Evolutionary conservation across 345 rosid species (phyloP), one percentile per base, ranked within the genome.

Genomic region (Noccaea caerulescens): DNA sequence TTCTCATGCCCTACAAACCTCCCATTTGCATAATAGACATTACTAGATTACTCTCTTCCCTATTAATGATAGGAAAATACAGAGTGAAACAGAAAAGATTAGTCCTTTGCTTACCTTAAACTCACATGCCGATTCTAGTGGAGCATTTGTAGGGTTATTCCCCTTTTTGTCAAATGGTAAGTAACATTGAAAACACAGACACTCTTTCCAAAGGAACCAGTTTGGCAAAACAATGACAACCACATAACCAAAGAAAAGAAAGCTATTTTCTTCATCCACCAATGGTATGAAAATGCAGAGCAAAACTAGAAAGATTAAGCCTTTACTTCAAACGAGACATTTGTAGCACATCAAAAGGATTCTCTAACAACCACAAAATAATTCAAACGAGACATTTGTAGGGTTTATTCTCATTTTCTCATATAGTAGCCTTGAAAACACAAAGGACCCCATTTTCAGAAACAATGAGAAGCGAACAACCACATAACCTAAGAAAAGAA

Each of bases 341-440:
- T n/a, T n/a, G 7, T 45, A 63, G 11, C 30, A 66, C 27, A 50
- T 18, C 50, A 66, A 65, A 8, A 52, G 57, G 45, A 42, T 4
- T 42, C 7, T 4, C 14, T 11, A 42, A 10, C 34, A 51, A 25
- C 10, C 38, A 65, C 20, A 64, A 1, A 55, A 8, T 1, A 39
- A 23, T 46, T 58, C 38, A 9, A 32, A 12, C n/a, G 30, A 8
- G 18, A 63, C 8, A 41, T 6, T 25, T 16, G 1, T 56, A 57
- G 5, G 9, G 46, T 38, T 18, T 20, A 5, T 39, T 20, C 6
- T 11, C 43, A 23, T 20, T 34, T 49, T 0, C 38, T 1, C 25
- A 65, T 25, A 51, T 20, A 7, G 34, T 7, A 34, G 27, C 43
- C 38, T 6, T 13, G 39, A 42, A 67, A 43, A 27, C 34, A 43